Evolutionary conservation across 345 rosid genomes (phyloP).

Genomic region (Eucalyptus cloeziana): DNA sequence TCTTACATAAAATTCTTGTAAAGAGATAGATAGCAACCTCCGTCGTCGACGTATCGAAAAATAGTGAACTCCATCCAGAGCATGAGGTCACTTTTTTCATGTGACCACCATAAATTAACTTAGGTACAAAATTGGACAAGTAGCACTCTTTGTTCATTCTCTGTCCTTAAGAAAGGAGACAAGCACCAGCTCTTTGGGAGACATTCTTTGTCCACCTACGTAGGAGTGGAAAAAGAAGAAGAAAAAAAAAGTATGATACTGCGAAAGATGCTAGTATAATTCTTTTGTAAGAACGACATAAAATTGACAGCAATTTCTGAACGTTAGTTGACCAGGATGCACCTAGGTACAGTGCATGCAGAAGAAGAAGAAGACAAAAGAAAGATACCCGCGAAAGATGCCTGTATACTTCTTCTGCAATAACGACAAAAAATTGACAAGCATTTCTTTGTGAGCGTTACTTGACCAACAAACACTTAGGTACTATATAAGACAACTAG

Average conservation of each 20-base stretch:
- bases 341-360: no score
- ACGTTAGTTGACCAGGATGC: no score
- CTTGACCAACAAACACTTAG: not conserved
- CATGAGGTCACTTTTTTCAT: not conserved
- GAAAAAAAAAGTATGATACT: no score
- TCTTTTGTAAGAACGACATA: no score
- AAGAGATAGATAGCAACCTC: not conserved
- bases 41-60: not conserved
- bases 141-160: not conserved
- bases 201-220: not conserved
- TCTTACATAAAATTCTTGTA: not conserved
- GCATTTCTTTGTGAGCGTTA: not conserved
- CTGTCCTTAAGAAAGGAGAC: not conserved
- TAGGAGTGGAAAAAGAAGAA: not conserved
- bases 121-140: not conserved
- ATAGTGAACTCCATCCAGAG: not conserved
- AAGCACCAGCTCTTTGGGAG: not conserved
- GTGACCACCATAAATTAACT: not conserved
- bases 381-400: not conserved
- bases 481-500: not conserved
- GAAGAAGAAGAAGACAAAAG: not conserved
- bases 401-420: not conserved
- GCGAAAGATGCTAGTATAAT: no score
- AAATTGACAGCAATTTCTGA: no score
- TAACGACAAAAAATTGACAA: not conserved